Conservation (phyloP, 106 monocot species). For the Hemerocallis citrina region DNA sequence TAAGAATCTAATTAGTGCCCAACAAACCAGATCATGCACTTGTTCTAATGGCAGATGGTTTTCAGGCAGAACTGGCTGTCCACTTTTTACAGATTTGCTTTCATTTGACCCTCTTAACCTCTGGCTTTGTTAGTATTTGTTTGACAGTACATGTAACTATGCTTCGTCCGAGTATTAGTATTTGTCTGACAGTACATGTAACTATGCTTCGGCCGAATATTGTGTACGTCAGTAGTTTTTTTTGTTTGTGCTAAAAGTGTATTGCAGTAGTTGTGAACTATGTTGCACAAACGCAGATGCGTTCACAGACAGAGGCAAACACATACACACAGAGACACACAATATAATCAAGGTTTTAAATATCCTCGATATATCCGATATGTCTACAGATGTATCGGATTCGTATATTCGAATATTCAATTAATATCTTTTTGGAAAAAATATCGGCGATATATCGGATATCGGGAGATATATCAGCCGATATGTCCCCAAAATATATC, state of each 20-base stretch:
- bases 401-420: too few species aligned
- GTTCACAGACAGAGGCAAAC: too few species aligned
- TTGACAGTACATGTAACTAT: too few species aligned
- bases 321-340: too few species aligned
- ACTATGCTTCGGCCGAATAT: neutral
- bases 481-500: too few species aligned
- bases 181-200: neutral
- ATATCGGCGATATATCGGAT: too few species aligned
- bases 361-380: too few species aligned
- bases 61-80: conserved; percentile 55
- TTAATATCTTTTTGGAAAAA: too few species aligned
- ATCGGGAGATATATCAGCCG: too few species aligned
- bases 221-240: neutral
- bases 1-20: conserved; percentile 44
- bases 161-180: neutral
- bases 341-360: too few species aligned
- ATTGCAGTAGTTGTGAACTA: neutral
- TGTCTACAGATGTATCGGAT: too few species aligned
- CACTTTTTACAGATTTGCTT: conserved; percentile 47
- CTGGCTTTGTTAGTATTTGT: neutral
- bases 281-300: neutral
- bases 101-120: neutral
- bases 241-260: neutral
- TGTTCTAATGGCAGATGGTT: conserved; percentile 55
- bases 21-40: conserved; percentile 72